phyloP scores from a whole-genome alignment of 192 early-diverging fungal species.

The Coemansia sp. region DNA sequence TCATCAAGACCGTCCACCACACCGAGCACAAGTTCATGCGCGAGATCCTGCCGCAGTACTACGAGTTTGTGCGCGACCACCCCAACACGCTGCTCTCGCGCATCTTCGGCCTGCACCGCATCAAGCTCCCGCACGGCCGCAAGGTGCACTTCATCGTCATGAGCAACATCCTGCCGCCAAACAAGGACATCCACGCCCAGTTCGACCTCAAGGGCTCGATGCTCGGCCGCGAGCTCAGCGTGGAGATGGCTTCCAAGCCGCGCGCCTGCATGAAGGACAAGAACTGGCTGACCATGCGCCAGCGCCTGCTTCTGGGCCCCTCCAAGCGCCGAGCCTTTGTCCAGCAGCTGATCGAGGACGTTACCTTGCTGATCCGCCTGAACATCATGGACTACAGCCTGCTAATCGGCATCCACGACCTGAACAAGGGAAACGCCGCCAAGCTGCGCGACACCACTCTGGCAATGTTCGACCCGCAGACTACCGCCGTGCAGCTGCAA shows the following conservation, averaged over 20 bases:
- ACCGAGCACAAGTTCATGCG: constrained; percentile 94
- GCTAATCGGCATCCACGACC: constrained; percentile 89
- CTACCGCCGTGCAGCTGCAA: constrained; percentile 42
- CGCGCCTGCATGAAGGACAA: constrained; percentile 94
- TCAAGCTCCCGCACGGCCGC: constrained; percentile 87
- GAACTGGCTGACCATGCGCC: constrained; percentile 84
- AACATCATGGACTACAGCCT: constrained; percentile 99
- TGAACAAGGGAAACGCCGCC: constrained; percentile 78
- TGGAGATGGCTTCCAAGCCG: constrained; percentile 75
- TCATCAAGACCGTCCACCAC: constrained; percentile 97
- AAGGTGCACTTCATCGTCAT: constrained; percentile 99
- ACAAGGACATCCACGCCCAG: constrained; percentile 94
- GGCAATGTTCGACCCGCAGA: constrained; percentile 74
- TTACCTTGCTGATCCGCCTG: constrained; percentile 68
- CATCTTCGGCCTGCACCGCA: constrained; percentile 94
- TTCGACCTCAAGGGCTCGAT: constrained; percentile 97
- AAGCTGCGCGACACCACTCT: constrained; percentile 92
- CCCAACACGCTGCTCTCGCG: constrained; percentile 92
- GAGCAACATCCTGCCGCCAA: constrained; percentile 97
- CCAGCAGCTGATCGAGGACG: constrained; percentile 85
- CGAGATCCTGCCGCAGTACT: constrained; percentile 83
- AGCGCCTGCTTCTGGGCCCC: constrained; percentile 79
- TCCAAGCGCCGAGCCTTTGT: constrained; percentile 77
- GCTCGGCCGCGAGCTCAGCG: constrained; percentile 77
- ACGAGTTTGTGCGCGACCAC: constrained; percentile 84